Conservation (phyloP, 164 flowering plant species). For the Magnolia kwangsiensis region DNA sequence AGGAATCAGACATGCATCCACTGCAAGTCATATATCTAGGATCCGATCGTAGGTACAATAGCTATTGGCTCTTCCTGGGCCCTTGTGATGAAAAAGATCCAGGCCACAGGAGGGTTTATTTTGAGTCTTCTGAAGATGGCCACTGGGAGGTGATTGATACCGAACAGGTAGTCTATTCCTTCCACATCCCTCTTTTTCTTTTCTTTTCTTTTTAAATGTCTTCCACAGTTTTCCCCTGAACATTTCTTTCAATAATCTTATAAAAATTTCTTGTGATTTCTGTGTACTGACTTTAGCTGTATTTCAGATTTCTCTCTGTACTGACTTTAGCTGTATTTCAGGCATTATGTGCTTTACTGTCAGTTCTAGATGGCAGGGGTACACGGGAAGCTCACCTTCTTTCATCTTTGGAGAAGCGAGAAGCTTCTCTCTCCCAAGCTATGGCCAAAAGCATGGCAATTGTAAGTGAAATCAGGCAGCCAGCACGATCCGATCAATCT, state of each 20-base stretch:
- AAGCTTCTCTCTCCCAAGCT: conserved; percentile 47
- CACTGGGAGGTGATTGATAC: conserved; percentile 94
- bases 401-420: conserved; percentile 58
- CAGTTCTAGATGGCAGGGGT: conserved; percentile 72
- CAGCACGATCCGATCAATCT: conserved; percentile 35
- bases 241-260: background rate
- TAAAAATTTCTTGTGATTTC: background rate
- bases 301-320: conserved; percentile 36
- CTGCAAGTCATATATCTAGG: conserved; percentile 86
- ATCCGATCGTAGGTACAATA: conserved; percentile 91
- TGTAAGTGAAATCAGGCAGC: conserved; percentile 23
- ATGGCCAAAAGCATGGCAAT: conserved; percentile 41
- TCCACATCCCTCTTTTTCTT: background rate
- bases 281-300: conserved; percentile 6
- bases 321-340: conserved; percentile 29
- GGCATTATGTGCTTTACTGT: conserved; percentile 63
- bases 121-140: conserved; percentile 99
- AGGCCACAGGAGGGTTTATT: conserved; percentile 83
- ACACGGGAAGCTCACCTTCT: conserved; percentile 70
- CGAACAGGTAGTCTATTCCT: conserved; percentile 52
- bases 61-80: conserved; percentile 97
- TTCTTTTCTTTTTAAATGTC: background rate
- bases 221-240: background rate
- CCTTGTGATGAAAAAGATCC: conserved; percentile 80
- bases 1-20: conserved; percentile 49